These are phyloP conservation scores for Solanum tarijense DNA, from an alignment of 257 asterid genomes.

Conservation along the genomic window DNA sequence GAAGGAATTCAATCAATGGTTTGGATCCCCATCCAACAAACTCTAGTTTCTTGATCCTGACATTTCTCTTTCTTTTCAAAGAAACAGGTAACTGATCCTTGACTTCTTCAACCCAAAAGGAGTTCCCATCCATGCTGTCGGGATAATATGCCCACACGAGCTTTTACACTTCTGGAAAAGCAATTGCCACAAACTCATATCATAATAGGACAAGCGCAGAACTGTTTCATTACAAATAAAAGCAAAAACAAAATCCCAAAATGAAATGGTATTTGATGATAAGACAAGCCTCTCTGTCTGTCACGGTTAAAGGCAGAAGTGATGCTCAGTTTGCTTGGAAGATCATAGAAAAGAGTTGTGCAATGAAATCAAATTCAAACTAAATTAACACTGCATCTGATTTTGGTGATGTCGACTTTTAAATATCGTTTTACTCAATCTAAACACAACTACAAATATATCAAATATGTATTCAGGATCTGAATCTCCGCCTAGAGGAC, in stretches of 20 bases:
- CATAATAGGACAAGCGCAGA: neutral
- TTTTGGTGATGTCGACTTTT: neutral
- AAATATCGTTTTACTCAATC: neutral
- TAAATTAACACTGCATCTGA: neutral
- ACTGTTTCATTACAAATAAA: neutral
- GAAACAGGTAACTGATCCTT: constrained; percentile 17
- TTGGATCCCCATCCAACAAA: constrained; percentile 76
- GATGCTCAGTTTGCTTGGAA: neutral
- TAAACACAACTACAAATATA: neutral
- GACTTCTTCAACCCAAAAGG: constrained; percentile 60
- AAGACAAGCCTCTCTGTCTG: neutral
- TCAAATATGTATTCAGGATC: neutral
- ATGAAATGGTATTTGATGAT: neutral
- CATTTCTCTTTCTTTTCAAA: constrained; percentile 54
- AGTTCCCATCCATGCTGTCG: constrained; percentile 37
- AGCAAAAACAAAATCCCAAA: neutral
- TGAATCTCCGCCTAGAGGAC: neutral
- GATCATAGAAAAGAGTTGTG: neutral
- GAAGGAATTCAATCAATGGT: constrained; percentile 73
- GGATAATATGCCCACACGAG: neutral
- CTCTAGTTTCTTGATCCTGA: constrained; percentile 37
- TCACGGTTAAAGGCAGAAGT: neutral
- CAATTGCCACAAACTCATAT: neutral
- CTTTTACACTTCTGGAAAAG: neutral
- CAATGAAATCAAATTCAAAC: neutral